phyloP scores from a whole-genome alignment of 1,139 yeast genomes.

The Scheffersomyces titani region DNA sequence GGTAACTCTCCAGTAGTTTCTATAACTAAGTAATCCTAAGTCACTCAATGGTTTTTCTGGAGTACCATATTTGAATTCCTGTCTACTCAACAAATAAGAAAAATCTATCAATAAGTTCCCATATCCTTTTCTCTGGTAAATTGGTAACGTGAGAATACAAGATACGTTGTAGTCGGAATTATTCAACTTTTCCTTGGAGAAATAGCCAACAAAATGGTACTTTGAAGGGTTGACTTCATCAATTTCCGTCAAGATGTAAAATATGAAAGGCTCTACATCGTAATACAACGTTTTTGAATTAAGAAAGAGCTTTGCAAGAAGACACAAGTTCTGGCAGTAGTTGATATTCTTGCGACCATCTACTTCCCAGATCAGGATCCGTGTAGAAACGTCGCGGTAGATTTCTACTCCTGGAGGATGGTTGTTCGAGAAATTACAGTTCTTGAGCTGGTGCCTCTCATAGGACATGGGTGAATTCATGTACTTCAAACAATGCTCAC shows the following conservation, averaged over 20 bases:
- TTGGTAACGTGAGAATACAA: conserved; percentile 88
- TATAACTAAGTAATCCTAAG: conserved; percentile 79
- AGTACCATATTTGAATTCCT: conserved; percentile 81
- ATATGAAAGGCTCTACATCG: conserved; percentile 93
- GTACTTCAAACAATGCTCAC: conserved; percentile 85
- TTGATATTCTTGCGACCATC: conserved; percentile 83
- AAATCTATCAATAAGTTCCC: conserved; percentile 89
- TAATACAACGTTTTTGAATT: conserved; percentile 90
- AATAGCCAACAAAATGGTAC: conserved; percentile 89
- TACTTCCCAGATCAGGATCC: conserved; percentile 80
- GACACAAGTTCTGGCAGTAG: conserved; percentile 88
- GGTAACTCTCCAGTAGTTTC: conserved; percentile 81
- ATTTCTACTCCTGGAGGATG: conserved; percentile 94
- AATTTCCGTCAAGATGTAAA: conserved; percentile 77
- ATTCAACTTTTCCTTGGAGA: conserved; percentile 83
- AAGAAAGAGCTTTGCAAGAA: conserved; percentile 83
- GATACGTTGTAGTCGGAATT: conserved; percentile 80
- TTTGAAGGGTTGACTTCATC: conserved; percentile 49
- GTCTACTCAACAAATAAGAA: conserved; percentile 74
- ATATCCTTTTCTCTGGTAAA: conserved; percentile 84
- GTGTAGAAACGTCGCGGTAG: conserved; percentile 58
- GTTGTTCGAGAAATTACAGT: conserved; percentile 51
- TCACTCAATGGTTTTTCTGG: conserved; percentile 95
- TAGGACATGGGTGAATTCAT: conserved; percentile 70
- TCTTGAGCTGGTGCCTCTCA: conserved; percentile 71